phyloP scores from a whole-genome alignment of 768 basidiomycete species.

The Daedaleopsis nitida region DNA sequence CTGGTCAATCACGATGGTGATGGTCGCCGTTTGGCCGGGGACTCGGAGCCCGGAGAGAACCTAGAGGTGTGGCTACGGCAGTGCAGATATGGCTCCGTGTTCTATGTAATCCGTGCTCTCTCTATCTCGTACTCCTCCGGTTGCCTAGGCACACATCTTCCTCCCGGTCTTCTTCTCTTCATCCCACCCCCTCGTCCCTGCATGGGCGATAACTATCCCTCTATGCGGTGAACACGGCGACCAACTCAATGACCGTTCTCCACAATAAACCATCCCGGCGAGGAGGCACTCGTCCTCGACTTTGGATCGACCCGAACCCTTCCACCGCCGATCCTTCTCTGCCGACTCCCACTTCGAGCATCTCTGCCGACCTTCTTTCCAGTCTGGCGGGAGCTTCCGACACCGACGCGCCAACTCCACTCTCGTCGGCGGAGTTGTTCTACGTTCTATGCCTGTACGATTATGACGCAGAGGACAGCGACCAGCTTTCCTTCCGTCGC shows the following conservation, averaged over 20 bases:
- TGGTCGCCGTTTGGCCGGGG: constrained; percentile 10
- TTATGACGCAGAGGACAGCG: constrained; percentile 61
- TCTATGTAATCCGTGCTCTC: not conserved
- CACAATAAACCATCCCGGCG: constrained; percentile 9
- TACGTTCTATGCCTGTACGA: constrained; percentile 69
- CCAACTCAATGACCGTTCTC: constrained; percentile 13
- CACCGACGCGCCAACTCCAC: constrained; percentile 14
- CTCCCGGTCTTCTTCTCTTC: not conserved
- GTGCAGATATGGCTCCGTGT: constrained; percentile 14
- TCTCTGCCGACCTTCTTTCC: constrained; percentile 13
- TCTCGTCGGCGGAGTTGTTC: constrained; percentile 35
- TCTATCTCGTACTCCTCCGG: not conserved
- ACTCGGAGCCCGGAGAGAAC: too few relatives aligned
- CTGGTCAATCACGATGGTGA: constrained; percentile 21
- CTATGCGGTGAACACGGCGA: constrained; percentile 7
- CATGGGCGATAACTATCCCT: not conserved
- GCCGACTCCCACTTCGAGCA: constrained; percentile 15
- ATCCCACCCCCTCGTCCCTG: not conserved
- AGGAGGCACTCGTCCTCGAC: constrained; percentile 21
- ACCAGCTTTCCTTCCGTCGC: constrained; percentile 62
- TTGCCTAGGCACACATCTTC: constrained; percentile 1
- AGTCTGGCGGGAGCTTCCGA: constrained; percentile 17
- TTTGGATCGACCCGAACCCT: constrained; percentile 24
- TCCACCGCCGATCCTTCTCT: constrained; percentile 12
- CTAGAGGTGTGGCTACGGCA: not conserved